These are phyloP conservation scores for Claviceps africana DNA, from an alignment of 2,329 filamentous ascomycete species.

Conservation along the genomic window DNA sequence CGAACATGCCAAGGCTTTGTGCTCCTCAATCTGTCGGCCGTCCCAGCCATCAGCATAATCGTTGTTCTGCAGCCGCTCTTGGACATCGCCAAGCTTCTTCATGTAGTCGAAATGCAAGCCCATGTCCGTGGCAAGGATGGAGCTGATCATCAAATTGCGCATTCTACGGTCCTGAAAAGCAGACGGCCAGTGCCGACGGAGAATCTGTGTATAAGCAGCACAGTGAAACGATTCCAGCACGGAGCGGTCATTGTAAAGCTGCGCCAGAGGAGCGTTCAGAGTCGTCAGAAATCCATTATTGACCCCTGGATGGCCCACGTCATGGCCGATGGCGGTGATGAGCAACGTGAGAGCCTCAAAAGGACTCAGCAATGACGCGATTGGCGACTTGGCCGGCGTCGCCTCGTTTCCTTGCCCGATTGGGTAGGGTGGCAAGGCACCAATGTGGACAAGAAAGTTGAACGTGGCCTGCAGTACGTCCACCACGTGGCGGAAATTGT, in stretches of 20 bases:
- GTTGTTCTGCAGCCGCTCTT: conserved; percentile 60
- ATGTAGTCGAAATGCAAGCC: conserved; percentile 94
- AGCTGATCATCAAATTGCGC: conserved; percentile 86
- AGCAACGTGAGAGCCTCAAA: conserved; percentile 82
- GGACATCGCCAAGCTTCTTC: conserved; percentile 68
- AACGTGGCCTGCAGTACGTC: conserved; percentile 93
- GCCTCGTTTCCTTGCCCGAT: conserved; percentile 20
- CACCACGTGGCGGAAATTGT: conserved; percentile 95
- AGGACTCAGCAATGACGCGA: conserved; percentile 64
- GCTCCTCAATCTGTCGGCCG: conserved; percentile 58
- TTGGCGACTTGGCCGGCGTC: conserved; percentile 39
- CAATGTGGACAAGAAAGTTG: conserved; percentile 71
- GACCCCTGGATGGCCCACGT: conserved; percentile 93
- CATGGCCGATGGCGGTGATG: conserved; percentile 92
- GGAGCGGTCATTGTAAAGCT: conserved; percentile 92
- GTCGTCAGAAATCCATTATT: conserved; percentile 95
- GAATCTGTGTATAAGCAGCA: conserved; percentile 89
- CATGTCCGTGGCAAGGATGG: conserved; percentile 97
- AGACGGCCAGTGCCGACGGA: conserved; percentile 79
- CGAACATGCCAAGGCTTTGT: conserved; percentile 71
- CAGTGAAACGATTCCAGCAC: conserved; percentile 97
- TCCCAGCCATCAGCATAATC: conserved; percentile 61
- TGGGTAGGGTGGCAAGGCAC: conserved; percentile 56
- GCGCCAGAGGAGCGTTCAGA: conserved; percentile 81
- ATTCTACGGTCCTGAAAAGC: conserved; percentile 68